These are phyloP conservation scores for Prunus salicina DNA, from an alignment of 306 rosid species.

Conservation along the genomic window DNA sequence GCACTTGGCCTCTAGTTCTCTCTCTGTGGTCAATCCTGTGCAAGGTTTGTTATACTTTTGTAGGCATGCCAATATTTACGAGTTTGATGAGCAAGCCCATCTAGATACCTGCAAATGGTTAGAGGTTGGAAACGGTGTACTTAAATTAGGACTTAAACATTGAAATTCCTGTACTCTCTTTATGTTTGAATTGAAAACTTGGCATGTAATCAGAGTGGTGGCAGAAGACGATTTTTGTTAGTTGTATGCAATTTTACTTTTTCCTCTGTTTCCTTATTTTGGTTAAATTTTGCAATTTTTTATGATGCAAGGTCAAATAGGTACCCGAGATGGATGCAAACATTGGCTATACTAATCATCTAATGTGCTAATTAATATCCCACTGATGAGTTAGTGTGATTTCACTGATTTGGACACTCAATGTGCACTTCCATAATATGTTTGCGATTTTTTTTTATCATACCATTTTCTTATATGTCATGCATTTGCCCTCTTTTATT, in stretches of 20 bases:
- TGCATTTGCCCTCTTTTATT: no score
- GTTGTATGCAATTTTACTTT: neutral
- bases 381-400: no score
- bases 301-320: no score
- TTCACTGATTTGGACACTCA: no score
- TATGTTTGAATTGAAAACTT: conserved; percentile 1
- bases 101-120: conserved; percentile 15
- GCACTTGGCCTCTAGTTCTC: conserved; percentile 55
- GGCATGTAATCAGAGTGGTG: neutral
- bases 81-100: neutral
- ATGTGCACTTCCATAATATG: no score
- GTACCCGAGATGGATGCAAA: no score
- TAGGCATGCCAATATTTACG: neutral
- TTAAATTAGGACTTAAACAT: conserved; percentile 2
- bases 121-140: neutral
- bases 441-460: no score
- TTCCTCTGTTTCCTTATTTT: neutral
- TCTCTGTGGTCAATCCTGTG: neutral
- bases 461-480: no score
- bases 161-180: conserved; percentile 2
- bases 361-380: no score
- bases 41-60: conserved; percentile 18
- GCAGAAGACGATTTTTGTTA: neutral
- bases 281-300: neutral
- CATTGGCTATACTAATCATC: no score